A percentile compares a stretch with the other conserved stretches of the same genome.
Evolutionary conservation across 1,284 basidiomycete genomes (phyloP).

Genomic region (Leccinum huronense): DNA sequence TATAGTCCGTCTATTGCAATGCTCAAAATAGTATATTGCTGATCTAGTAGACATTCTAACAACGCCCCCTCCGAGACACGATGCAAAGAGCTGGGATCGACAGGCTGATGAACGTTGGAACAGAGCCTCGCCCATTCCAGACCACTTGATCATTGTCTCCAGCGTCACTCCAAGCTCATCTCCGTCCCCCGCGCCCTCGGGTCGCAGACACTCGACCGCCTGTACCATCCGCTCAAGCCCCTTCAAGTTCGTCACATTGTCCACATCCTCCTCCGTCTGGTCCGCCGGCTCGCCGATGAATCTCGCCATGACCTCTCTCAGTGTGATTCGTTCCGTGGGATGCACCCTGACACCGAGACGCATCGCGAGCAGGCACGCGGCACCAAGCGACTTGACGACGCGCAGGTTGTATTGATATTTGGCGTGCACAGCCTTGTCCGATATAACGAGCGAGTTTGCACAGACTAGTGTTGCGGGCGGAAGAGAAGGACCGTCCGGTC

Average conservation of each 20-base stretch:
- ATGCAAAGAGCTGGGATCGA: too few relatives aligned
- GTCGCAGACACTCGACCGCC: constrained; percentile 55
- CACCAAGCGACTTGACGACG: constrained; percentile 82
- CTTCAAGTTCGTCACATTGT: constrained; percentile 39
- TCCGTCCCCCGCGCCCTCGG: constrained; percentile 32
- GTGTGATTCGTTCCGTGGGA: constrained; percentile 48
- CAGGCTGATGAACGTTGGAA: constrained; percentile 39
- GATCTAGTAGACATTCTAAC: too few relatives aligned
- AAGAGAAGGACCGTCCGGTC: constrained; percentile 28
- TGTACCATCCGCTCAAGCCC: constrained; percentile 49
- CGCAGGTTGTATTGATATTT: constrained; percentile 83
- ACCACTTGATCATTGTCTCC: constrained; percentile 70
- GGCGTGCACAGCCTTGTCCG: constrained; percentile 76
- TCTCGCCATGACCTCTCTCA: constrained; percentile 53
- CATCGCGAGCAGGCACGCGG: constrained; percentile 68
- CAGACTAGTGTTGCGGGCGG: constrained; percentile 65
- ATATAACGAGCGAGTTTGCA: constrained; percentile 83
- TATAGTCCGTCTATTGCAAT: too few relatives aligned
- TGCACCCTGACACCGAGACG: constrained; percentile 48
- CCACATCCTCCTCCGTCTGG: constrained; percentile 42
- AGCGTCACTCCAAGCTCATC: constrained; percentile 58
- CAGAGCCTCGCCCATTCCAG: constrained; percentile 52
- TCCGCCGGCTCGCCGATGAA: constrained; percentile 43
- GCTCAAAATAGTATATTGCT: too few relatives aligned
- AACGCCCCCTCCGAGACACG: too few relatives aligned